phyloP scores from a whole-genome alignment of 78 protist genomes.

The Speleostelium caveatum region DNA sequence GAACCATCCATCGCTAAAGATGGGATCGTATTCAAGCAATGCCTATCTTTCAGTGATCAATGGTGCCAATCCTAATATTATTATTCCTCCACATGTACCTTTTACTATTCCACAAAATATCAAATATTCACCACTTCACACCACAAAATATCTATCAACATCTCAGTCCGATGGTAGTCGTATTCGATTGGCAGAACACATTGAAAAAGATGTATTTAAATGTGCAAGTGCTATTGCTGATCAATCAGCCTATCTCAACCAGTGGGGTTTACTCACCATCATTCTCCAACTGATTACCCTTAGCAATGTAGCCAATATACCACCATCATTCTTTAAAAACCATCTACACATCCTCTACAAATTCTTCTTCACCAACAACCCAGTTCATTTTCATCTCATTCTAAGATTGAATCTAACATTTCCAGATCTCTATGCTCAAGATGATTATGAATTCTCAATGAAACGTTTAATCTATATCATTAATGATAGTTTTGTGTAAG shows the following conservation, averaged over 20 bases:
- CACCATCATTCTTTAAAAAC: conserved; percentile 40
- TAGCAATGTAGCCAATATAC: conserved; percentile 33
- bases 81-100: background rate
- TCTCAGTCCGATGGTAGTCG: background rate
- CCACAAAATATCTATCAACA: background rate
- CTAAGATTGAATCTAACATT: conserved; percentile 18
- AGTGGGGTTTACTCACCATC: conserved; percentile 38
- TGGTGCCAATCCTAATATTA: no score
- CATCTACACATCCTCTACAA: conserved; percentile 64
- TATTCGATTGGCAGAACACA: conserved; percentile 15
- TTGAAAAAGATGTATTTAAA: conserved; percentile 55
- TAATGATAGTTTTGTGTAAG: conserved; percentile 38
- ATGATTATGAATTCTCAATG: conserved; percentile 37
- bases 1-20: no score
- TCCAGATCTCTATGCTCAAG: conserved; percentile 48
- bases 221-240: conserved; percentile 52
- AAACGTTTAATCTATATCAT: conserved; percentile 32
- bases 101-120: conserved; percentile 47
- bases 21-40: no score
- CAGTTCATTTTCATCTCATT: conserved; percentile 42
- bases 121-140: conserved; percentile 38
- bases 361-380: conserved; percentile 40
- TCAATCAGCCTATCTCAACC: conserved; percentile 59
- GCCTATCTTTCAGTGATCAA: no score
- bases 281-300: conserved; percentile 41